These are phyloP conservation scores for Akanthomyces muscarius DNA, from an alignment of 2,329 filamentous ascomycete species.

Conservation along the genomic window DNA sequence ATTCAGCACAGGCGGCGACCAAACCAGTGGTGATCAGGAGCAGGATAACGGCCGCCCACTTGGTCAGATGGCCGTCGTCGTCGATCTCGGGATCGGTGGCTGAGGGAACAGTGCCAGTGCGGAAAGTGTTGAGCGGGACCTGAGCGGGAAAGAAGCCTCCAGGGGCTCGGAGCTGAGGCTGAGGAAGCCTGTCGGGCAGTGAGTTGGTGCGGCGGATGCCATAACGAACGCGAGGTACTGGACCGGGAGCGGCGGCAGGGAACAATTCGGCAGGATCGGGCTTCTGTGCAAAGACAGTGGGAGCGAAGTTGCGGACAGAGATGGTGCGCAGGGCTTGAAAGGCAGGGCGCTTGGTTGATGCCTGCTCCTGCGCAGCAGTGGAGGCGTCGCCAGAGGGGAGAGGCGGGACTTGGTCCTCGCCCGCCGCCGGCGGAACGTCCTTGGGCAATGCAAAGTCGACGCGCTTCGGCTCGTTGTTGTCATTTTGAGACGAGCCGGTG, in stretches of 20 bases:
- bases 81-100: conserved; percentile 29
- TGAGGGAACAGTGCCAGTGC: conserved; percentile 26
- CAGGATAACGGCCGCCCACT: conserved; percentile 55
- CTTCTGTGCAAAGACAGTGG: conserved; percentile 62
- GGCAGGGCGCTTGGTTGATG: conserved; percentile 33
- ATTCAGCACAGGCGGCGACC: conserved; percentile 66
- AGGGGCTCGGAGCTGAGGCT: conserved; percentile 39
- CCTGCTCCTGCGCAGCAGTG: conserved; percentile 3
- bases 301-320: conserved; percentile 64
- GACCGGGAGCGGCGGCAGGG: conserved; percentile 32
- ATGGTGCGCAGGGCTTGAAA: conserved; percentile 56
- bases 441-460: conserved; percentile 53
- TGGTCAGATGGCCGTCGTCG: conserved; percentile 48
- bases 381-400: neutral
- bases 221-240: conserved; percentile 54
- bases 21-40: conserved; percentile 61
- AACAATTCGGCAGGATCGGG: conserved; percentile 27
- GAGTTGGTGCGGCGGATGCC: conserved; percentile 72
- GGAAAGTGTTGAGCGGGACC: conserved; percentile 37
- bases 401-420: neutral
- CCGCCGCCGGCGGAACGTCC: neutral
- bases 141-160: conserved; percentile 48
- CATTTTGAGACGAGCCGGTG: conserved; percentile 19
- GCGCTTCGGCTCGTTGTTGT: conserved; percentile 45
- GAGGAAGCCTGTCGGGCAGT: conserved; percentile 63